Percentiles rank a stretch among this genome's conserved stretches.
phyloP scores from a whole-genome alignment of 2,329 filamentous ascomycete genomes.

The Meredithiella fracta region DNA sequence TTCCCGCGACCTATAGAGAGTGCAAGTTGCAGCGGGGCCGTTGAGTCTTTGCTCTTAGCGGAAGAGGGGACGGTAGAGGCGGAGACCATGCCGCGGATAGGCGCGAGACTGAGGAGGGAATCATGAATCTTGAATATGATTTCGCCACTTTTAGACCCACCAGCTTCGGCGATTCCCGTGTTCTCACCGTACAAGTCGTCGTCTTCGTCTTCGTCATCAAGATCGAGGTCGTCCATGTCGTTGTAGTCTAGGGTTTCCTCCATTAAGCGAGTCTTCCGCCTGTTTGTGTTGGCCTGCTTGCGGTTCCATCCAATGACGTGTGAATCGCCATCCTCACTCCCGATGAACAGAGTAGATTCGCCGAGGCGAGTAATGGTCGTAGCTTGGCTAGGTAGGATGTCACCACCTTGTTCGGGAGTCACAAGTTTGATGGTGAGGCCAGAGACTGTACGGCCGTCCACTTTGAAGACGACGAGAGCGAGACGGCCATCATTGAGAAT shows the following conservation, averaged over 20 bases:
- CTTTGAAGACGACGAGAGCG: conserved; percentile 60
- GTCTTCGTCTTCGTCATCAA: conserved; percentile 43
- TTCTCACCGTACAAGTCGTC: conserved; percentile 40
- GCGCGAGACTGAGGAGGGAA: conserved; percentile 57
- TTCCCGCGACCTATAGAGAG: conserved; percentile 47
- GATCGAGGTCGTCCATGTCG: conserved; percentile 29
- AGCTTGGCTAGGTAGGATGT: conserved; percentile 41
- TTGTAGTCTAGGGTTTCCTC: conserved; percentile 37
- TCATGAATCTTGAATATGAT: conserved; percentile 66
- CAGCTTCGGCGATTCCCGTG: background rate
- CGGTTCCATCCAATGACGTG: conserved; percentile 64
- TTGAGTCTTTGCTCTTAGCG: conserved; percentile 24
- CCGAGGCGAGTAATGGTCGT: conserved; percentile 56
- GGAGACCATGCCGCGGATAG: conserved; percentile 58
- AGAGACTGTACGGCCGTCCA: conserved; percentile 83
- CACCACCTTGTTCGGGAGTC: conserved; percentile 43
- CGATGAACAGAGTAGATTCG: conserved; percentile 60
- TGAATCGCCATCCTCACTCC: conserved; percentile 71
- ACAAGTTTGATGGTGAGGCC: conserved; percentile 61
- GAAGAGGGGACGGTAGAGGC: conserved; percentile 39
- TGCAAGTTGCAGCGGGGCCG: conserved; percentile 34
- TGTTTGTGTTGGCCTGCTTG: conserved; percentile 42
- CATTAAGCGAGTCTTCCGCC: conserved; percentile 43
- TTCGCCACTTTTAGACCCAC: conserved; percentile 37
- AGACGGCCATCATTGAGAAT: conserved; percentile 61